phyloP scores from a whole-genome alignment of 2,329 filamentous ascomycete genomes.

The Aureobasidium lini region DNA sequence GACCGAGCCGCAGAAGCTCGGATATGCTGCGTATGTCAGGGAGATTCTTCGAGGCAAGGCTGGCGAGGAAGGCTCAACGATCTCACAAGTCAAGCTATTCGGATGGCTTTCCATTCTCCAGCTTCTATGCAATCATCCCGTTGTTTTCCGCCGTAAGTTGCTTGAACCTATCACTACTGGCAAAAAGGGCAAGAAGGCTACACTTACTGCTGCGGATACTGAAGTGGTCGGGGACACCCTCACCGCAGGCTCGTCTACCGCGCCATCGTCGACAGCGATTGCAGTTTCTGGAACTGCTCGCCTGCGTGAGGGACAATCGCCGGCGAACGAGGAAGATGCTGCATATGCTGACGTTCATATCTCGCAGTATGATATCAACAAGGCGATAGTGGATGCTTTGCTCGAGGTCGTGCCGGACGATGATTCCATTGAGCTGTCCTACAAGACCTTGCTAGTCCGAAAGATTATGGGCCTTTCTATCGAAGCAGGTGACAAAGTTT shows the following conservation, averaged over 20 bases:
- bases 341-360: constrained; percentile 29
- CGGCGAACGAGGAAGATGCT: constrained; percentile 11
- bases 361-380: constrained; percentile 32
- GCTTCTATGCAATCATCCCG: constrained; percentile 53
- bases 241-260: background rate
- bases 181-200: constrained; percentile 14
- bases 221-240: background rate
- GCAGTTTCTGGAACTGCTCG: background rate
- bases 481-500: constrained; percentile 59
- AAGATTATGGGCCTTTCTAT: constrained; percentile 62
- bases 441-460: constrained; percentile 61
- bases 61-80: constrained; percentile 19
- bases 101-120: constrained; percentile 47
- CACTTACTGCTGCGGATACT: constrained; percentile 10
- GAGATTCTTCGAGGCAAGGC: constrained; percentile 29
- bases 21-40: constrained; percentile 52
- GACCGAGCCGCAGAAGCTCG: constrained; percentile 54
- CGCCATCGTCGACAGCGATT: background rate
- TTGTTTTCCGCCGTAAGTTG: constrained; percentile 45
- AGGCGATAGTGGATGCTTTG: constrained; percentile 19
- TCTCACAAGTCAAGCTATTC: constrained; percentile 42
- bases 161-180: constrained; percentile 24
- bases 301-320: background rate
- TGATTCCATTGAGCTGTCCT: constrained; percentile 43
- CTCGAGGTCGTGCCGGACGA: constrained; percentile 7